A percentile compares a stretch with the other conserved stretches of the same genome.
Conservation (phyloP, 306 rosid species). For the Corylus heterophylla region DNA sequence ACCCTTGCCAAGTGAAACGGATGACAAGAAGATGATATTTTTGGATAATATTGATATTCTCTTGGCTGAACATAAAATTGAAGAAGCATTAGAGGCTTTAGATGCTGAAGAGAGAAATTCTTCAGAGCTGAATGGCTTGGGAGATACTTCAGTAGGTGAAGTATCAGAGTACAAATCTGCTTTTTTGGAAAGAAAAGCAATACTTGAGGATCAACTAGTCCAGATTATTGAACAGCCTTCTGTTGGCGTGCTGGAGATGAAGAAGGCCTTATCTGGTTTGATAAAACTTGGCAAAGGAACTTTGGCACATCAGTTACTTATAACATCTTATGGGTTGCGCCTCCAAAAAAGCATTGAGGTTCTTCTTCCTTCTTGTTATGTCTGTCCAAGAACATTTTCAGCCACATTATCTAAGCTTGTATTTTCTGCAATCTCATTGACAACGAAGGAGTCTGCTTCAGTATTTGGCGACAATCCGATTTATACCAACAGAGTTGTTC, state of each 20-base stretch:
- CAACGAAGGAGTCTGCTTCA: constrained; percentile 72
- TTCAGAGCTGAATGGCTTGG: constrained; percentile 59
- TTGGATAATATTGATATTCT: constrained; percentile 79
- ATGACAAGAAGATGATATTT: constrained; percentile 45
- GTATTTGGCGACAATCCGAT: constrained; percentile 90
- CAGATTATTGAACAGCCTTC: constrained; percentile 71
- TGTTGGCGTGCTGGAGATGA: constrained; percentile 57
- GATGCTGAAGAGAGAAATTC: constrained; percentile 78
- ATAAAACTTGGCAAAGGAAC: constrained; percentile 91
- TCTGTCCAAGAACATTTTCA: constrained; percentile 80
- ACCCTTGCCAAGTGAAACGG: constrained; percentile 45
- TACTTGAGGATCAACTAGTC: constrained; percentile 68
- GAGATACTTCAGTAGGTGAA: constrained; percentile 51
- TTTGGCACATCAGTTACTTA: constrained; percentile 68
- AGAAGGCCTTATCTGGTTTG: constrained; percentile 67
- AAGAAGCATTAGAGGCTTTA: constrained; percentile 88
- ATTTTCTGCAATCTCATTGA: constrained; percentile 71
- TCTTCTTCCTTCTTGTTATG: constrained; percentile 79
- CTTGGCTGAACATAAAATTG: constrained; percentile 81
- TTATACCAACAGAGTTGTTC: constrained; percentile 86
- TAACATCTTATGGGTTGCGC: constrained; percentile 61
- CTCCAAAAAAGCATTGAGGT: constrained; percentile 71
- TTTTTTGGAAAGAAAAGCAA: constrained; percentile 64
- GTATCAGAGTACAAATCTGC: constrained; percentile 56
- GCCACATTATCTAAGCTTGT: constrained; percentile 74